Base-by-base conservation (phyloP, 208 protist species). In the Leptomonas seymouri region DNA sequence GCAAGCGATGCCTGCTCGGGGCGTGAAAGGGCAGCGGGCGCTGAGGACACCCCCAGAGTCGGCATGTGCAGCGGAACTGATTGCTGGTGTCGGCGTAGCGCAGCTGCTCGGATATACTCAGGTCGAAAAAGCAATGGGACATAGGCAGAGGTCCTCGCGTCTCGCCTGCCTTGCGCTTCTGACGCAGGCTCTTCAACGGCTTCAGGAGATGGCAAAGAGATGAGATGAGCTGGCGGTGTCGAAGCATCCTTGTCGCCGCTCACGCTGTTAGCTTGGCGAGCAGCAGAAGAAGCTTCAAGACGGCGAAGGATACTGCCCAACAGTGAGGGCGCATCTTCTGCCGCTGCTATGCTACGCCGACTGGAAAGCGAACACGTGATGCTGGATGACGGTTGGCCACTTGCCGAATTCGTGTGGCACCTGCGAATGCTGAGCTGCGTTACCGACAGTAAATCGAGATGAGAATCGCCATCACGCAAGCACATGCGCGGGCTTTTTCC, bases 101-200 rank as follows among this genome's bases (percentile, higher is more conserved):
- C 31, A 6, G 53, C 34, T 6, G 71, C 48, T 0, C 39, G 42
- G 12, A 56, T 23, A n/a, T 71, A 77, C 41, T 60, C 71, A 0
- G 71, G 4, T 14, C 71, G 71, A 34, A 71, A 77, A 21, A 77
- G 71, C 42, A 77, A 58, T 4, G 71, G 71, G 25, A 77, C 71
- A 49, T 77, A 77, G 39, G 14, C 54, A n/a, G n/a, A n/a, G 14
- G 56, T 18, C 44, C 30, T 63, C 42, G 0, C 25, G 8, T 25
- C 20, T 7, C 3, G 41, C 3, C 18, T 44, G 51, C 27, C 21
- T 23, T 5, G 49, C n/a, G 21, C 11, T 45, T 39, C 28, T 41
- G 8, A 16, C 18, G 44, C 6, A 48, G 16, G 20, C 7, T n/a
- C 44, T 16, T 6, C 20, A 2, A 16, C 12, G 18, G 6, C 44